Conservation (phyloP, 768 basidiomycete species). For the Lentinus brumalis region DNA sequence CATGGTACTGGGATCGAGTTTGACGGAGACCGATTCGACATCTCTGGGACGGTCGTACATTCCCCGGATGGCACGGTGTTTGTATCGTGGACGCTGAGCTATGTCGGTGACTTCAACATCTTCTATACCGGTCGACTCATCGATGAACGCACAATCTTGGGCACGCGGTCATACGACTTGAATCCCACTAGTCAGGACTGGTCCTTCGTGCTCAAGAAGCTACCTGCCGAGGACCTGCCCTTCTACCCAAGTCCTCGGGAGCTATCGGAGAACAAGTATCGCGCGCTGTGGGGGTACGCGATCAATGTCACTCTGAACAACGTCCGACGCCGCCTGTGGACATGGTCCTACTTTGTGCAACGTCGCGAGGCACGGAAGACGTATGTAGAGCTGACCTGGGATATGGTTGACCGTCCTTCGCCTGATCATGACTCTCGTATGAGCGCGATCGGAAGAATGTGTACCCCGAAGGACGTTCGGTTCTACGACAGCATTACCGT, state of each 20-base stretch:
- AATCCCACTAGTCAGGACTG: not conserved
- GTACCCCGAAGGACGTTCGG: not conserved
- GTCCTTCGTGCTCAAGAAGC: conserved; percentile 15
- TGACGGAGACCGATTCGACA: not conserved
- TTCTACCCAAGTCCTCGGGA: conserved; percentile 10
- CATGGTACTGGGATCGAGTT: not conserved
- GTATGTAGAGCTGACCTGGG: not conserved
- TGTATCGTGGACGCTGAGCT: not conserved
- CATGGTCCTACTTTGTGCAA: conserved; percentile 21
- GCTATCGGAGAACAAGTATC: conserved; percentile 4
- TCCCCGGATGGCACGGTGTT: not conserved
- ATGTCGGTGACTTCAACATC: not conserved
- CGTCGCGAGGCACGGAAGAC: conserved; percentile 10
- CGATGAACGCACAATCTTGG: conserved; percentile 2
- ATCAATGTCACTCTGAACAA: conserved; percentile 8
- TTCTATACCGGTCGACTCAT: conserved; percentile 1
- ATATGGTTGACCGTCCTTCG: not conserved
- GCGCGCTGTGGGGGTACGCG: conserved; percentile 18
- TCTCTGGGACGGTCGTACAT: not conserved
- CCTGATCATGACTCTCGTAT: not conserved
- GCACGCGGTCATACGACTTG: not conserved
- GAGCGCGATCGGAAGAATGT: not conserved
- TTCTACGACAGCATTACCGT: not conserved
- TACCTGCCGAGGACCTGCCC: conserved; percentile 4
- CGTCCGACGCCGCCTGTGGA: conserved; percentile 16